phyloP scores from a whole-genome alignment of 2,329 filamentous ascomycete genomes.

The Cercospora janseana region DNA sequence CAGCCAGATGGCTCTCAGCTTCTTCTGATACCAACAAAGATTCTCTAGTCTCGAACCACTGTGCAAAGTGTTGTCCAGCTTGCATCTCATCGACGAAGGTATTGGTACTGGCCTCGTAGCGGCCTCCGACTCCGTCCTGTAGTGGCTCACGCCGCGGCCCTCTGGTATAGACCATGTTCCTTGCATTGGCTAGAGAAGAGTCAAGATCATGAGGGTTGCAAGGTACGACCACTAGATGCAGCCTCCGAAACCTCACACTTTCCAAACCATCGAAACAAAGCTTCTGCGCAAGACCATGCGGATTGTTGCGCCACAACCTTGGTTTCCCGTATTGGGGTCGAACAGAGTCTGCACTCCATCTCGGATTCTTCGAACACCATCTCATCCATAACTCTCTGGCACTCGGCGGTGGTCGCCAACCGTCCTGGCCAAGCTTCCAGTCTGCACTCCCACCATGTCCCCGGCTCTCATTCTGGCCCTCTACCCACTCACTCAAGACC shows the following conservation, averaged over 20 bases:
- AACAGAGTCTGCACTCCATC: no score
- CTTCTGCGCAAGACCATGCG: conserved; percentile 26
- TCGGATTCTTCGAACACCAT: no score
- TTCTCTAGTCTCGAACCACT: conserved; percentile 17
- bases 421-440: no score
- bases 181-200: conserved; percentile 1
- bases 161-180: background rate
- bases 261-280: conserved; percentile 40
- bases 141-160: background rate
- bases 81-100: conserved; percentile 14
- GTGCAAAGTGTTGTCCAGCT: conserved; percentile 18
- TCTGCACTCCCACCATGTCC: no score
- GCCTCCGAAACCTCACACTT: conserved; percentile 43
- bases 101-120: conserved; percentile 28
- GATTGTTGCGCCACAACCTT: no score
- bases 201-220: no score
- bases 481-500: no score
- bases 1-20: background rate
- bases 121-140: conserved; percentile 31
- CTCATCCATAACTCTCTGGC: no score
- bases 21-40: background rate
- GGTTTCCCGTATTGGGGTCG: no score
- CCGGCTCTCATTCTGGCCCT: no score
- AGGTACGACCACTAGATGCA: no score
- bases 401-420: no score